phyloP scores from a whole-genome alignment of 371 early-diverging fungal genomes.

The Haplosporangium sp. region DNA sequence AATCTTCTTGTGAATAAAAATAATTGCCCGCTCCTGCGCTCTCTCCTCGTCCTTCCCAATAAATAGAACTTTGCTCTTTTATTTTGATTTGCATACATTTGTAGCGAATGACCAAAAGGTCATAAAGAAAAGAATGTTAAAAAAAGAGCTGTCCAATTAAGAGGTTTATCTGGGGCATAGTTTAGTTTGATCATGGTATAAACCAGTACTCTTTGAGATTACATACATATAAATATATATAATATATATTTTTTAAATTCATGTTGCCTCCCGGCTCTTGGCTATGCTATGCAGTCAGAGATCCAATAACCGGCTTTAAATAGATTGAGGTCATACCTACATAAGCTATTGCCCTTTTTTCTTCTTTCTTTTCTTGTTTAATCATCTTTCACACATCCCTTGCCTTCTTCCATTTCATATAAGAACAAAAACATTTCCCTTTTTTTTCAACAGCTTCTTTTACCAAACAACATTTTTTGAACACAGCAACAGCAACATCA shows the following conservation, averaged over 20 bases:
- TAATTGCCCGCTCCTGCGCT: too few species aligned
- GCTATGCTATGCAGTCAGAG: background rate
- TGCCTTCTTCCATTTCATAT: background rate
- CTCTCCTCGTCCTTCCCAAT: too few species aligned
- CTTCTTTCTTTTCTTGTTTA: background rate
- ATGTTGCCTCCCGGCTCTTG: conserved; percentile 1
- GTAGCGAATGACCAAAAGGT: too few species aligned
- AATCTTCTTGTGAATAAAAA: too few species aligned
- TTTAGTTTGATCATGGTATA: conserved; percentile 22
- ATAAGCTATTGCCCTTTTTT: conserved; percentile 6
- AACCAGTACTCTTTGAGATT: conserved; percentile 22
- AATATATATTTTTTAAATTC: background rate
- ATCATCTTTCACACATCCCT: background rate
- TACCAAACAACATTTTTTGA: background rate
- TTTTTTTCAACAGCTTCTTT: conserved; percentile 9
- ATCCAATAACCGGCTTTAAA: conserved; percentile 4
- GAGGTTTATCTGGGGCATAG: background rate
- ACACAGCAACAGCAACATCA: background rate
- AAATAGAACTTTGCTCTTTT: too few species aligned
- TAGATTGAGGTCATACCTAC: conserved; percentile 7
- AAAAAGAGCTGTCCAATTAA: background rate
- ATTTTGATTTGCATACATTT: too few species aligned
- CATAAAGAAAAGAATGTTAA: background rate
- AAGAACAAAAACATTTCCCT: conserved; percentile 6
- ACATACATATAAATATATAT: background rate